Percentiles rank a stretch among this genome's conserved stretches.
Conservation (phyloP, 2,329 filamentous ascomycete species). For the Blastomyces emzantsi region DNA sequence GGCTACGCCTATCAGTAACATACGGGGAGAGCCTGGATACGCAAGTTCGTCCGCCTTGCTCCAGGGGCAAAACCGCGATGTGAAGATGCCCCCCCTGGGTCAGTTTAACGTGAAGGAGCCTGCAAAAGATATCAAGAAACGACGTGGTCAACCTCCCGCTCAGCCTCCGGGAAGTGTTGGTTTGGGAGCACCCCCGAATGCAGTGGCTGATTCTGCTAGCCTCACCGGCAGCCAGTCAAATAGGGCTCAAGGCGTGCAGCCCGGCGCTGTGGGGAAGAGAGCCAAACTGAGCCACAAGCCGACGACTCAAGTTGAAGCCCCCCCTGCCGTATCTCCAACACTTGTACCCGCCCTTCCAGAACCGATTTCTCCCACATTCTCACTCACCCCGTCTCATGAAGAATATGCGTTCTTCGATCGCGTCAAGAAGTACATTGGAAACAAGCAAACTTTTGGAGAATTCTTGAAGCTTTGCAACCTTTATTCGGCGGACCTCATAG, state of each 20-base stretch:
- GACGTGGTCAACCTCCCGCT: slow-evolving; percentile 51
- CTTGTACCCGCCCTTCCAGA: slow-evolving; percentile 81
- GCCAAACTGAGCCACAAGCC: slow-evolving; percentile 64
- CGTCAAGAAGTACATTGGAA: slow-evolving; percentile 91
- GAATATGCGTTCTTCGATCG: slow-evolving; percentile 92
- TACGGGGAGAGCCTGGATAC: slow-evolving; percentile 46
- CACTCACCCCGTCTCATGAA: slow-evolving; percentile 66
- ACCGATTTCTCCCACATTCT: slow-evolving; percentile 68
- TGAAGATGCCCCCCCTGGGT: slow-evolving; percentile 81
- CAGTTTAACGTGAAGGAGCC: slow-evolving; percentile 84
- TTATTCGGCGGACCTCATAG: slow-evolving; percentile 87
- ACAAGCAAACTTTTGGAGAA: slow-evolving; percentile 86
- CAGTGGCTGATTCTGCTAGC: slow-evolving; percentile 22
- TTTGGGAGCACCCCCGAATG: slow-evolving; percentile 27
- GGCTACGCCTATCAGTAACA: slow-evolving; percentile 55
- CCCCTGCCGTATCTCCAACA: slow-evolving; percentile 64
- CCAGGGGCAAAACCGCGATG: slow-evolving; percentile 44
- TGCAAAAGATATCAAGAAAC: slow-evolving; percentile 85
- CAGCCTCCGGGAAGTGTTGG: slow-evolving; percentile 27
- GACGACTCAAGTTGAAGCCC: slow-evolving; percentile 43
- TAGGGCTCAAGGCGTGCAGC: slow-evolving; percentile 31
- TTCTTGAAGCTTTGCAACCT: slow-evolving; percentile 96
- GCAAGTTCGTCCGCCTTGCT: slow-evolving; percentile 32
- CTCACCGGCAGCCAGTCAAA: slow-evolving; percentile 28
- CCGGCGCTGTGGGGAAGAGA: slow-evolving; percentile 48